Evolutionary conservation across 1,284 basidiomycete species (phyloP), one percentile per base, ranked within the genome.

Genomic region (Pseudozyma pruni): DNA sequence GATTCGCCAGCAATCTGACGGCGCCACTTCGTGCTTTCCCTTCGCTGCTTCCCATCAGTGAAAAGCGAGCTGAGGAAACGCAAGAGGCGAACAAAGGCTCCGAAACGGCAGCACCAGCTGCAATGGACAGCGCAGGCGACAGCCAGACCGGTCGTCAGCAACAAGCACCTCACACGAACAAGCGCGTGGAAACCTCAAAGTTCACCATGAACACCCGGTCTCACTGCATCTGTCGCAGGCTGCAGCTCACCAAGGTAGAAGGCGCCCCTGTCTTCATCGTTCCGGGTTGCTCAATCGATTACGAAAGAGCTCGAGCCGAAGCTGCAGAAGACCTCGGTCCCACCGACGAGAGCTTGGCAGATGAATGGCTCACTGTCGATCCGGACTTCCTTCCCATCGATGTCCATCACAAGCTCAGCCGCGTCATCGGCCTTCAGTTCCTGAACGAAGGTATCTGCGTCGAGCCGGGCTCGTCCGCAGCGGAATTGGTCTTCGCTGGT

Each of bases 241-340:
- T 74, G 8, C 43, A 57, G 6, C 20, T 74, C 39, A 39, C 22
- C 20, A 45, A 42, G 22, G 25, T 74, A 7, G 40, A 55, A 23
- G 55, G 59, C 16, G 34, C 29, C 5, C 71, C 71, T 4, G 59
- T 58, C 20, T 74, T 74, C 23, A 51, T 74, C 13, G 71, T 71
- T 16, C 71, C 71, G 2, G 58, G 63, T 25, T 74, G 71, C 55
- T 70, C 71, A 6, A 66, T 74, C 49, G 54, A 56, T 29, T 50
- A 67, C 41, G 57, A 61, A n/a, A 42, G 47, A n/a, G 55, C 60
- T 3, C 33, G 27, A 5, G 33, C 43, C 9, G 71, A 74, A 37
- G 47, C 41, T 17, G 71, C 71, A 5, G 34, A 23, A 3, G 71
- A 70, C 19, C 20, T 70, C 8, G 68, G 71, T 19, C 39, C 44